A percentile compares a stretch with the other conserved stretches of the same genome.
phyloP scores from a whole-genome alignment of 192 early-diverging fungal species.

The Rhizophagus clarus region DNA sequence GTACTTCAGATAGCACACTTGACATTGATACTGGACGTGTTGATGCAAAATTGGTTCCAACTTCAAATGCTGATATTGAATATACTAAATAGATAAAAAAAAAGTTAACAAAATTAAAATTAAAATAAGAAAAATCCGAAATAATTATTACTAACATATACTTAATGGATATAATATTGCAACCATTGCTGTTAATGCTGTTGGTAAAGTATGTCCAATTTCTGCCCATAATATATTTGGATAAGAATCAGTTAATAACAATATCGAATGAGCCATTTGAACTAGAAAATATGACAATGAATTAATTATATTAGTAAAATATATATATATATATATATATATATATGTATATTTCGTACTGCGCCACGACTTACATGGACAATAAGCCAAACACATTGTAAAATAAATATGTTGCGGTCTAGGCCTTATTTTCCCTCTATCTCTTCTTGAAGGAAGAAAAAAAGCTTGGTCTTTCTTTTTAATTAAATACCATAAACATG shows the following conservation, averaged over 20 bases:
- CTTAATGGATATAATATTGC: conserved; percentile 2
- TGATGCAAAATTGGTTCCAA: background rate
- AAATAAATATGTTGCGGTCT: conserved; percentile 9
- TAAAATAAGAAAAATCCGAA: too few relatives aligned
- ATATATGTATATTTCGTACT: too few relatives aligned
- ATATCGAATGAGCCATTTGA: background rate
- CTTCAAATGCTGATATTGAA: background rate
- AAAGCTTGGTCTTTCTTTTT: background rate
- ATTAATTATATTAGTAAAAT: too few relatives aligned
- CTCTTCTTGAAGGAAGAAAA: background rate
- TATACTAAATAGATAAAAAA: background rate
- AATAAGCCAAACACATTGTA: background rate
- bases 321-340: too few relatives aligned
- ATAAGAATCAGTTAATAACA: background rate
- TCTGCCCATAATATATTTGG: background rate
- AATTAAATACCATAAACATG: background rate
- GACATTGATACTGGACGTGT: background rate
- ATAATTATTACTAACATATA: background rate
- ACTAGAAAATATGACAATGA: background rate
- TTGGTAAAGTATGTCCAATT: background rate
- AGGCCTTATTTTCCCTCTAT: background rate
- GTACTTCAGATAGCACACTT: background rate
- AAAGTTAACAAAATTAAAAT: too few relatives aligned
- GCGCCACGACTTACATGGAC: background rate
- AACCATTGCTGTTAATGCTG: background rate